Conservation (phyloP, 306 rosid genomes). For the Parietaria judaica region DNA sequence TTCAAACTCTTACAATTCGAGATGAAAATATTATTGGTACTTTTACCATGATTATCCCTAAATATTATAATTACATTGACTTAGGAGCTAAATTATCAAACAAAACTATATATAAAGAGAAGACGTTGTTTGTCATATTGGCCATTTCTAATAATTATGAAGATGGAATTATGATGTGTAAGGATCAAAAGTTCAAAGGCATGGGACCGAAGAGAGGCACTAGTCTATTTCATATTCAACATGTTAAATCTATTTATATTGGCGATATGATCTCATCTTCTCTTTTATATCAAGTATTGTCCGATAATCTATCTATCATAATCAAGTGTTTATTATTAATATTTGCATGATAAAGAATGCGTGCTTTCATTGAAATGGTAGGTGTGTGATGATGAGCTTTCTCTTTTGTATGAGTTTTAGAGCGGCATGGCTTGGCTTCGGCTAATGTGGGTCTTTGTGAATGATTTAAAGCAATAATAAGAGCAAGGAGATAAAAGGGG, state of each 20-base stretch:
- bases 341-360: background rate
- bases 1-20: too few relatives aligned
- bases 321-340: slow-evolving; percentile 14
- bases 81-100: background rate
- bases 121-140: background rate
- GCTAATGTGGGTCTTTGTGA: slow-evolving; percentile 52
- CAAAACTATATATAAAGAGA: background rate
- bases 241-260: background rate
- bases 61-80: too few relatives aligned
- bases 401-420: slow-evolving; percentile 39
- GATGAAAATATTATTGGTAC: too few relatives aligned
- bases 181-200: background rate
- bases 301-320: background rate
- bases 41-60: too few relatives aligned
- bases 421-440: slow-evolving; percentile 27
- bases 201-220: slow-evolving; percentile 7
- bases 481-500: slow-evolving; percentile 27
- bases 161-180: background rate
- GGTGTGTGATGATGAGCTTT: slow-evolving; percentile 31
- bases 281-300: slow-evolving; percentile 19
- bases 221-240: slow-evolving; percentile 15
- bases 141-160: background rate
- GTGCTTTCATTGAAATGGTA: slow-evolving; percentile 17
- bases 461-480: slow-evolving; percentile 52
- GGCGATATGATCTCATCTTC: slow-evolving; percentile 23